phyloP scores from a whole-genome alignment of 1,284 basidiomycete species.

The Ceratobasidium sp. region DNA sequence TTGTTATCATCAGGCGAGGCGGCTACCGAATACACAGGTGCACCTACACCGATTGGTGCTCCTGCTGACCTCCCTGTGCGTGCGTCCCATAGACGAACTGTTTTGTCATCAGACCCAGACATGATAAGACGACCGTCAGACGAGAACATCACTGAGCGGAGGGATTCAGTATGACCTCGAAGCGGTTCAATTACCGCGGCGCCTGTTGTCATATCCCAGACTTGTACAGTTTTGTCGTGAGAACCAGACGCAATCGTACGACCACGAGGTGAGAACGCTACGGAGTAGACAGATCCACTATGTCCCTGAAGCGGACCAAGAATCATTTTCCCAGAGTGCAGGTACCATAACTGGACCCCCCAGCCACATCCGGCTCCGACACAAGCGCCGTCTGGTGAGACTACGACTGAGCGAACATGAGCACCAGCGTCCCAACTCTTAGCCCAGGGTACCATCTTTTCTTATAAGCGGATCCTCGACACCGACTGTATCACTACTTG shows the following conservation, averaged over 20 bases:
- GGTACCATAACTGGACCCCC: too few relatives aligned
- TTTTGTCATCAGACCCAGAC: conserved; percentile 37
- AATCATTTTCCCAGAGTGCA: too few relatives aligned
- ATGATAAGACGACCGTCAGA: conserved; percentile 24
- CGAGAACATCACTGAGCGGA: conserved; percentile 42
- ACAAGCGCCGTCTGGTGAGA: too few relatives aligned
- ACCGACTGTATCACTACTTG: too few relatives aligned
- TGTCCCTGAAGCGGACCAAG: too few relatives aligned
- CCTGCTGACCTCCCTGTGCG: background rate
- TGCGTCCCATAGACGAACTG: conserved; percentile 35
- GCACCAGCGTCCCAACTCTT: too few relatives aligned
- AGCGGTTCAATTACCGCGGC: background rate
- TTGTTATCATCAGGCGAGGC: conserved; percentile 32
- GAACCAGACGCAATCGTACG: conserved; percentile 26
- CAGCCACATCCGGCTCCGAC: too few relatives aligned
- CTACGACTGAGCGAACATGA: too few relatives aligned
- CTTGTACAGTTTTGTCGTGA: background rate
- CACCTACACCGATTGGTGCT: background rate
- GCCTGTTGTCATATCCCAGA: conserved; percentile 24
- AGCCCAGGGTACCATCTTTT: too few relatives aligned
- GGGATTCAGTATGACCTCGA: conserved; percentile 16
- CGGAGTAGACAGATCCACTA: too few relatives aligned
- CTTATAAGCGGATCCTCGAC: too few relatives aligned
- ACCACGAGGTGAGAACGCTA: conserved; percentile 30
- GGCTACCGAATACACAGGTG: background rate